phyloP scores from a whole-genome alignment of 306 rosid species.

The Casuarina glauca region DNA sequence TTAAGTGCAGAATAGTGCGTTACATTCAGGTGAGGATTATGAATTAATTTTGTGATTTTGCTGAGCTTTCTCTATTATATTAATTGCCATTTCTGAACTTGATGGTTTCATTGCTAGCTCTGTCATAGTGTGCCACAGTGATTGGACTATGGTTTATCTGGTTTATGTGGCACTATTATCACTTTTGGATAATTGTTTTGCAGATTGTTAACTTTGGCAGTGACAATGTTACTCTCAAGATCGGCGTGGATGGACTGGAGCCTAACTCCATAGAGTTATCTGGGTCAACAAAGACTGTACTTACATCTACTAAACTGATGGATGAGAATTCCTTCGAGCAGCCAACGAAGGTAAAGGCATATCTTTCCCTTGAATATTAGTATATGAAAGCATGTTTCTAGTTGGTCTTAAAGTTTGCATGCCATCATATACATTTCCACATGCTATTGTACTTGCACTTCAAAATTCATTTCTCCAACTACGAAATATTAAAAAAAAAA shows the following conservation, averaged over 20 bases:
- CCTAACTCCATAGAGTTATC: slow-evolving; percentile 40
- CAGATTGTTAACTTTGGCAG: slow-evolving; percentile 85
- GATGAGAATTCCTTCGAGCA: slow-evolving; percentile 82
- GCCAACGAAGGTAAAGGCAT: slow-evolving; percentile 67
- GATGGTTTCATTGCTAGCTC: slow-evolving; percentile 18
- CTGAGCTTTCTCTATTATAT: neutral
- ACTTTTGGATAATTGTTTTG: slow-evolving; percentile 25
- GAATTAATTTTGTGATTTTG: neutral
- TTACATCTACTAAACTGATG: slow-evolving; percentile 65
- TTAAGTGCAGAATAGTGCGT: neutral
- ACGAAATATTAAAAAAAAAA: too few species aligned
- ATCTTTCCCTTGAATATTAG: neutral
- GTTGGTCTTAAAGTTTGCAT: neutral
- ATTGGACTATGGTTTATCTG: neutral
- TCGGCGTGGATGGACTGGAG: slow-evolving; percentile 51
- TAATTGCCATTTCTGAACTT: neutral
- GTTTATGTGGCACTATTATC: slow-evolving; percentile 7
- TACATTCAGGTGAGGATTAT: neutral
- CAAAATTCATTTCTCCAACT: too few species aligned
- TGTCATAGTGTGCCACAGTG: slow-evolving; percentile 1
- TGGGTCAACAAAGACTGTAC: slow-evolving; percentile 58
- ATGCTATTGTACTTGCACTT: neutral
- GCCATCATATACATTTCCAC: neutral
- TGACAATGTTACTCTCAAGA: slow-evolving; percentile 49
- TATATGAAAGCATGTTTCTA: neutral